Percentiles rank a stretch among this genome's conserved stretches.
phyloP scores from a whole-genome alignment of 2,329 filamentous ascomycete species.

The Celoporthe dispersa region DNA sequence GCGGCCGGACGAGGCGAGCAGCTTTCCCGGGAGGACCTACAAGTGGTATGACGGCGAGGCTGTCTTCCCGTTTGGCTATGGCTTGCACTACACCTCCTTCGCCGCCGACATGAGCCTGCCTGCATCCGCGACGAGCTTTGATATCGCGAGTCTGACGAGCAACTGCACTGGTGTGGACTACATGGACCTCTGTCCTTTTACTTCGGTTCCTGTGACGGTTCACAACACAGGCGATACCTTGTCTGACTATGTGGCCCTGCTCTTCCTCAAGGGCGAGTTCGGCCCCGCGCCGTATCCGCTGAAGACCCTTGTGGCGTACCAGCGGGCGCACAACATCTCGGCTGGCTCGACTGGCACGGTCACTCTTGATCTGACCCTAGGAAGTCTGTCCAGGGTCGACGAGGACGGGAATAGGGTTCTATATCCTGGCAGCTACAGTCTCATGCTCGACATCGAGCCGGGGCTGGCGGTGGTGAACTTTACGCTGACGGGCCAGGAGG shows the following conservation, averaged over 20 bases:
- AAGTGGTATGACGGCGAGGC: constrained; percentile 59
- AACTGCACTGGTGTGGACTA: constrained; percentile 42
- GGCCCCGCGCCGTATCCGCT: constrained; percentile 55
- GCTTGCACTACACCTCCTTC: constrained; percentile 64
- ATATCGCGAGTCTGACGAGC: constrained; percentile 43
- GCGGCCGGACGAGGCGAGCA: constrained; percentile 43
- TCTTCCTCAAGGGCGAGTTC: constrained; percentile 50
- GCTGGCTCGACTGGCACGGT: constrained; percentile 39
- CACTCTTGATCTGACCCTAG: constrained; percentile 50
- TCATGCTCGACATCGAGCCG: constrained; percentile 49
- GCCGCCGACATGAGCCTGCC: constrained; percentile 34
- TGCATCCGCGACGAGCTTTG: constrained; percentile 30
- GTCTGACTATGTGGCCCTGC: constrained; percentile 58
- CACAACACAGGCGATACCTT: constrained; percentile 50
- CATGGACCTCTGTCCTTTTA: constrained; percentile 48
- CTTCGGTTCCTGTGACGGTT: constrained; percentile 47
- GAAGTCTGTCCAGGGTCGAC: constrained; percentile 53
- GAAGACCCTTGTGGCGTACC: constrained; percentile 57
- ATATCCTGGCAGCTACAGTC: constrained; percentile 56
- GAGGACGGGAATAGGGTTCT: constrained; percentile 54
- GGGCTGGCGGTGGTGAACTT: constrained; percentile 47
- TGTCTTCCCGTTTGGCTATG: constrained; percentile 58
- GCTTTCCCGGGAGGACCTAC: constrained; percentile 58
- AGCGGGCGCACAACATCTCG: constrained; percentile 46
- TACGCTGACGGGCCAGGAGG: constrained; percentile 49